Base-by-base conservation (phyloP, 768 basidiomycete genomes). In the Tricholoma sp. region DNA sequence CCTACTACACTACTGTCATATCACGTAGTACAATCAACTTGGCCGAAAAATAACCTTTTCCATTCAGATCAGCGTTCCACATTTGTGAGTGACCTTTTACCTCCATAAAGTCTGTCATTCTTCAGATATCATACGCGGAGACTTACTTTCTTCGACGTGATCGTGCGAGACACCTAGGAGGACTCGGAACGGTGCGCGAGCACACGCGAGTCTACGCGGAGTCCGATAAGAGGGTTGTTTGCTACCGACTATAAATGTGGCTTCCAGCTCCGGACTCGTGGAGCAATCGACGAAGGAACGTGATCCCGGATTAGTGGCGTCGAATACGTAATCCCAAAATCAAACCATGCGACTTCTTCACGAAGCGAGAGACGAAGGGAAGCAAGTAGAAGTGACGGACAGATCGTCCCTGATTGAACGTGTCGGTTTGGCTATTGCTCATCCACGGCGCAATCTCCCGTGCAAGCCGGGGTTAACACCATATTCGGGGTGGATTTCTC, bases 241-340 rank as follows among this genome's bases (percentile, higher is more conserved):
- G 42, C 44, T 44, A 57, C 57, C 59, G 44, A 53, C 60, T 57
- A 61, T 61, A 59, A 66, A 65, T 65, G 66, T 67, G 70, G 71
- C 68, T 69, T 42, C 15, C 34, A 41, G 39, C 37, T 44, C 39
- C 42, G n/a, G 31, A 10, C 17, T 31, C 2, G 39, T 53, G 41
- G 52, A 31, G 44, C 68, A 57, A 61, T 59, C 65, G 58, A 59
- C 59, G 66, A 54, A 62, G 59, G 61, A 61, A 62, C 50, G 65
- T 54, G 34, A 69, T 62, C 66, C 72, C 74, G 73, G 74, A 72
- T 68, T 66, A 74, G 76, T 74, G 76, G 74, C 74, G 74, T 73
- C 61, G 65, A 33, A 55, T 66, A 77, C 75, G 76, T 76, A 76
- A 75, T 66, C 53, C 60, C 62, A 62, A 56, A 48, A 63, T 56